Evolutionary conservation across 2,329 filamentous ascomycete species (phyloP), one percentile per base, ranked within the genome.

Genomic region (Nigrograna mackinnonii): DNA sequence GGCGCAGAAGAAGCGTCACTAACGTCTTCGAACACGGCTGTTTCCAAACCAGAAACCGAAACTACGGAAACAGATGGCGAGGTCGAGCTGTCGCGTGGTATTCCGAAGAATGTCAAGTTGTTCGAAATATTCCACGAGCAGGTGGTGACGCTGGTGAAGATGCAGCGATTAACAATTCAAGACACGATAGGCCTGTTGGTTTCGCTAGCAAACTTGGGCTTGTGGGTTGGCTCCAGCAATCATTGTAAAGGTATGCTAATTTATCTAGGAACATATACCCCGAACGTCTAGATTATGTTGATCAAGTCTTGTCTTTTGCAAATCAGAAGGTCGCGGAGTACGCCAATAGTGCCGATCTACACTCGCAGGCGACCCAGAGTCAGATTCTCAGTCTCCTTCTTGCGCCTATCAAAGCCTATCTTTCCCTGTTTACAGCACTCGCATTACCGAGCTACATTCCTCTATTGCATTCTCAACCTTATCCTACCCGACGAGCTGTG

Each of bases 51-150:
- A 30, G 70, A 70, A 43, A 66, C 64, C 9, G 52, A 59, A 31
- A 50, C 60, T 48, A 60, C 66, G 30, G 70, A 68, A 43, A 60
- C 64, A 31, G 74, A 74, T 31, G 73, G 69, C 19, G 67, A 72
- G 4, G 60, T 57, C 35, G 71, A 66, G 63, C 79, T 73, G 58
- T 67, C 64, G 18, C 71, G 74, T 37, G 77, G 82, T 16, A 88
- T 90, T 52, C 85, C 86, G 1, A 79, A 85, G 39, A 86, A 90
- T 58, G 84, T 96, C 44, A 92, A 89, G 70, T 81, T 99, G 18
- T 97, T 97, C 68, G 91, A 97, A 70, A 89, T 97, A 46, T 99
- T 97, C 77, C 95, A 97, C 62, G 86, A 91, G 38, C 94, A 97
- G 69, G 94, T 97, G 49, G 87, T 95, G 63, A 91, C 92, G 60